Percentiles rank a stretch among this genome's conserved stretches.
Evolutionary conservation across 1,284 basidiomycete species (phyloP).

Genomic region (Marasmius tenuissimus): DNA sequence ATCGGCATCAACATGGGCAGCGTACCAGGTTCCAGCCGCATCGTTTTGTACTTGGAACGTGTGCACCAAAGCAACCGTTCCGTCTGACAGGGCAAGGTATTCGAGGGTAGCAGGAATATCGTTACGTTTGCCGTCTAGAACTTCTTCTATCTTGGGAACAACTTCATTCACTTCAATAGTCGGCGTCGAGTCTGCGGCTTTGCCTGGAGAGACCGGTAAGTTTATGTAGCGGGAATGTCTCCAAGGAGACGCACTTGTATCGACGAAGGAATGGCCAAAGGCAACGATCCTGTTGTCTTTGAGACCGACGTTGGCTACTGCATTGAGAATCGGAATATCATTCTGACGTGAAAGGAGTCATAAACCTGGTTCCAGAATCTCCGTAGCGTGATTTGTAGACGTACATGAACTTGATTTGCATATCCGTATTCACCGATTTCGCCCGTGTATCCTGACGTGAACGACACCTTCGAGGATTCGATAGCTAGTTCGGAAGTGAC

Average conservation of each 20-base stretch:
- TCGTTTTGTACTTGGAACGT: constrained; percentile 56
- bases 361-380: background rate
- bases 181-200: constrained; percentile 30
- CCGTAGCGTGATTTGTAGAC: background rate
- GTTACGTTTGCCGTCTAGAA: constrained; percentile 31
- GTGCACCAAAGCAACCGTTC: constrained; percentile 45
- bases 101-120: constrained; percentile 30
- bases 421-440: background rate
- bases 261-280: background rate
- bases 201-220: constrained; percentile 20
- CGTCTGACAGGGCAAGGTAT: constrained; percentile 43
- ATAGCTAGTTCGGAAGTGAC: background rate
- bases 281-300: background rate
- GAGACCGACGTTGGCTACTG: background rate
- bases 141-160: constrained; percentile 27
- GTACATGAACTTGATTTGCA: background rate
- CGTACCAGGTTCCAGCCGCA: constrained; percentile 52
- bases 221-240: background rate
- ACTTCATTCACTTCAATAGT: constrained; percentile 26
- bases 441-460: background rate
- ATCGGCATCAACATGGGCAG: constrained; percentile 62
- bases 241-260: background rate
- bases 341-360: background rate
- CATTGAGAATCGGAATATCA: background rate
- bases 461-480: background rate